Percentiles rank a stretch among this genome's conserved stretches.
Evolutionary conservation across 805 yeast species (phyloP).

Genomic region (Sugiyamaella marilandica): DNA sequence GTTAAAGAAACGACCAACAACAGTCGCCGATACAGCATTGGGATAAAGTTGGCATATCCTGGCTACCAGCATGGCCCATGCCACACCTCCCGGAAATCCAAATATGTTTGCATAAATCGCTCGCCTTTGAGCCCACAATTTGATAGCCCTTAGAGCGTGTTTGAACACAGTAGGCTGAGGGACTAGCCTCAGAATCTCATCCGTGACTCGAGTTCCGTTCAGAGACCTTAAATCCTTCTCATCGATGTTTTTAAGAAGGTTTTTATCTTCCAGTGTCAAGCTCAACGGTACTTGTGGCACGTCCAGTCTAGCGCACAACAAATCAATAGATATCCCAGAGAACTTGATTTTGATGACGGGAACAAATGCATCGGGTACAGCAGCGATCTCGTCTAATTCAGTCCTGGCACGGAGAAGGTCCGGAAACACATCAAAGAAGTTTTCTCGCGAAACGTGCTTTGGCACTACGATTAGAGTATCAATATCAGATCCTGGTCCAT

Average conservation of each 20-base stretch:
- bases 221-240: constrained; percentile 85
- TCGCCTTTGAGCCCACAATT: constrained; percentile 93
- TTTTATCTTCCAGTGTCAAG: constrained; percentile 76
- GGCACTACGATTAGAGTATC: constrained; percentile 97
- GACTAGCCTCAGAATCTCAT: constrained; percentile 81
- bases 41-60: constrained; percentile 95
- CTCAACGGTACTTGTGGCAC: constrained; percentile 76
- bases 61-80: constrained; percentile 99
- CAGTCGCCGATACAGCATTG: constrained; percentile 88
- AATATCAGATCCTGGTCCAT: constrained; percentile 97
- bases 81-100: constrained; percentile 99
- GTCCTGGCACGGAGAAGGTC: constrained; percentile 62
- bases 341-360: constrained; percentile 90
- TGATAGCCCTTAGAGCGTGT: constrained; percentile 86
- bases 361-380: constrained; percentile 97
- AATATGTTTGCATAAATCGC: constrained; percentile 91
- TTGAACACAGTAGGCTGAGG: constrained; percentile 92
- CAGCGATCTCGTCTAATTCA: constrained; percentile 83
- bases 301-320: constrained; percentile 78
- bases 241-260: constrained; percentile 77
- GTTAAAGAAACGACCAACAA: constrained; percentile 83
- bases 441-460: constrained; percentile 85
- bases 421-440: constrained; percentile 80
- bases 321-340: constrained; percentile 88
- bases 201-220: constrained; percentile 97